A percentile compares a stretch with the other conserved stretches of the same genome.
phyloP scores from a whole-genome alignment of 495 filamentous ascomycete species.

The Penicillium odoratum region DNA sequence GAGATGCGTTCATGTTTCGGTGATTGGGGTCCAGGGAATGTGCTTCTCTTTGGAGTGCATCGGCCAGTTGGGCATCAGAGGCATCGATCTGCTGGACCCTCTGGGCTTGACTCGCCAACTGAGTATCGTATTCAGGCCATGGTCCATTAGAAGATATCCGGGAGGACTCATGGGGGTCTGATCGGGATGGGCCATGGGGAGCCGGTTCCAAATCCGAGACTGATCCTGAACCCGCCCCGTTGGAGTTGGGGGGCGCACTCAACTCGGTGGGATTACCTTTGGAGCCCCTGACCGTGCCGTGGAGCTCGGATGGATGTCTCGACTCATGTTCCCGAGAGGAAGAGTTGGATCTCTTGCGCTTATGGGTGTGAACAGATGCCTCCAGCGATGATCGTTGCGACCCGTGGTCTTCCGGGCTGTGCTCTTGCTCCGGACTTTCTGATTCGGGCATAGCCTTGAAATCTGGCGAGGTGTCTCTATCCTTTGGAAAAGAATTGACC shows the following conservation, averaged over 20 bases:
- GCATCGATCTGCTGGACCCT: conserved; percentile 50
- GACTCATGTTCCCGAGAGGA: conserved; percentile 25
- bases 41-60: conserved; percentile 52
- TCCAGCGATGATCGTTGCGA: conserved; percentile 31
- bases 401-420: conserved; percentile 8
- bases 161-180: conserved; percentile 34
- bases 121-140: conserved; percentile 46
- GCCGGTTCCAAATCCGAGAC: conserved; percentile 29
- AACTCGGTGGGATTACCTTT: conserved; percentile 9
- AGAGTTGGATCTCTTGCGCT: conserved; percentile 46
- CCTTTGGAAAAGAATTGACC: conserved; percentile 12
- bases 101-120: conserved; percentile 43
- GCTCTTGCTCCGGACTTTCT: conserved; percentile 1
- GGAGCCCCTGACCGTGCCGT: conserved; percentile 1
- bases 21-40: conserved; percentile 39
- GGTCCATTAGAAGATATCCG: conserved; percentile 33
- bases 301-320: conserved; percentile 3
- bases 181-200: conserved; percentile 26
- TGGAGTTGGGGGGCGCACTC: conserved; percentile 15
- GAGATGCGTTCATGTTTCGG: conserved; percentile 32
- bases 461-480: conserved; percentile 6
- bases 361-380: conserved; percentile 27
- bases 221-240: conserved; percentile 21
- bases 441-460: background rate
- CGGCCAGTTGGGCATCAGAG: conserved; percentile 50